These are phyloP conservation scores for Phytophthora kernoviae DNA, from an alignment of 352 stramenopile genomes.

Conservation along the genomic window DNA sequence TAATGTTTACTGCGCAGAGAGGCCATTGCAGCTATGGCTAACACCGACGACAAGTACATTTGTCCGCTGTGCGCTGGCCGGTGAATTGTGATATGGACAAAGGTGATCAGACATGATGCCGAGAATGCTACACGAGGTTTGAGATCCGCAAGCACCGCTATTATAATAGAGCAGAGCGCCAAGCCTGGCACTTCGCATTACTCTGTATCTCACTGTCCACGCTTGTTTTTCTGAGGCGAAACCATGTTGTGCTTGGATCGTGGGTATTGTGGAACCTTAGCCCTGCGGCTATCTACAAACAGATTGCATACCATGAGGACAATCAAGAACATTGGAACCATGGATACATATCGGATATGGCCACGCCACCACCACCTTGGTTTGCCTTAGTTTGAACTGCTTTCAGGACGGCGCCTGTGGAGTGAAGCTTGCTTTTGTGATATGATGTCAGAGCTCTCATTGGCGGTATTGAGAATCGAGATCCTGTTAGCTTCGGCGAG, in stretches of 20 bases:
- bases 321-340: too few species aligned
- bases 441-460: constrained; percentile 12
- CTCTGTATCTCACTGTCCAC: not conserved
- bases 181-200: not conserved
- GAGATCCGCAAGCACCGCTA: constrained; percentile 16
- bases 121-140: constrained; percentile 1
- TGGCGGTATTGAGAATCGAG: not conserved
- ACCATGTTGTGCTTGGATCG: too few species aligned
- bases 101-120: not conserved
- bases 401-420: not conserved
- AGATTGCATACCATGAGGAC: too few species aligned
- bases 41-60: constrained; percentile 87
- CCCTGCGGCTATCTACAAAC: too few species aligned
- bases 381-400: not conserved
- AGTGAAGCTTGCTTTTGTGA: constrained; percentile 4
- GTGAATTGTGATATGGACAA: constrained; percentile 30
- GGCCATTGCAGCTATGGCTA: constrained; percentile 57
- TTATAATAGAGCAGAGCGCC: constrained; percentile 20
- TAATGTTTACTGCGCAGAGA: constrained; percentile 31
- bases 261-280: too few species aligned
- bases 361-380: too few species aligned
- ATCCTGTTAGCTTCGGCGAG: not conserved
- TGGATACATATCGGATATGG: too few species aligned
- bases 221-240: too few species aligned
- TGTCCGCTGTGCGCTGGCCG: constrained; percentile 75